Conservation (phyloP, 306 rosid genomes). For the Ochetophila trinervis region DNA sequence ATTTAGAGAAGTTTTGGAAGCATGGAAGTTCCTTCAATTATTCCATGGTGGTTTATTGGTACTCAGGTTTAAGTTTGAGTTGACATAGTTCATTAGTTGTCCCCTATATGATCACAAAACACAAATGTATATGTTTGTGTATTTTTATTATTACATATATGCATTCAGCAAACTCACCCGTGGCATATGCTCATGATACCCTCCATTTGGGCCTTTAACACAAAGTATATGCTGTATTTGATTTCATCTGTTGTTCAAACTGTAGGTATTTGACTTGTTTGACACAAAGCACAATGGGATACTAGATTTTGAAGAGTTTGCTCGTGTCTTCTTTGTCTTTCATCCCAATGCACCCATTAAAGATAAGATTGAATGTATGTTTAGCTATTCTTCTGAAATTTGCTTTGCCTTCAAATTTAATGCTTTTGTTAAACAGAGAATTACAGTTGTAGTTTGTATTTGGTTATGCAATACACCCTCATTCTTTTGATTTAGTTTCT, state of each 20-base stretch:
- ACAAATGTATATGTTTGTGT: neutral
- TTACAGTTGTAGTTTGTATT: too few relatives aligned
- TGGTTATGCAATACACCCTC: too few relatives aligned
- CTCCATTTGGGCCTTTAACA: too few relatives aligned
- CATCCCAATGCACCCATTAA: constrained; percentile 74
- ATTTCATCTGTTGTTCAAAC: too few relatives aligned
- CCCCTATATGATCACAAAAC: neutral
- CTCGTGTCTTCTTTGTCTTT: constrained; percentile 73
- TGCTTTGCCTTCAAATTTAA: too few relatives aligned
- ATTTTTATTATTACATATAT: neutral
- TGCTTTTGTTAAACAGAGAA: too few relatives aligned
- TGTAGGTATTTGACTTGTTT: constrained; percentile 80
- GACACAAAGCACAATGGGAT: constrained; percentile 58
- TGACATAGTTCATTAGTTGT: constrained; percentile 15
- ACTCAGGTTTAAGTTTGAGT: neutral
- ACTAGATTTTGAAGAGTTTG: constrained; percentile 78
- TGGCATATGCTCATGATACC: too few relatives aligned
- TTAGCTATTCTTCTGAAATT: constrained; percentile 10
- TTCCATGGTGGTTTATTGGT: constrained; percentile 2
- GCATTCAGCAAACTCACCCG: too few relatives aligned
- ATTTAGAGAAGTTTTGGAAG: too few relatives aligned
- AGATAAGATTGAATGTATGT: constrained; percentile 76
- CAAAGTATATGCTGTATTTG: too few relatives aligned
- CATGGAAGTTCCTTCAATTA: too few relatives aligned
- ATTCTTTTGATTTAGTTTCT: too few relatives aligned